These are phyloP conservation scores for Penicillium malachiteum DNA, from an alignment of 495 filamentous ascomycete genomes.

Conservation along the genomic window DNA sequence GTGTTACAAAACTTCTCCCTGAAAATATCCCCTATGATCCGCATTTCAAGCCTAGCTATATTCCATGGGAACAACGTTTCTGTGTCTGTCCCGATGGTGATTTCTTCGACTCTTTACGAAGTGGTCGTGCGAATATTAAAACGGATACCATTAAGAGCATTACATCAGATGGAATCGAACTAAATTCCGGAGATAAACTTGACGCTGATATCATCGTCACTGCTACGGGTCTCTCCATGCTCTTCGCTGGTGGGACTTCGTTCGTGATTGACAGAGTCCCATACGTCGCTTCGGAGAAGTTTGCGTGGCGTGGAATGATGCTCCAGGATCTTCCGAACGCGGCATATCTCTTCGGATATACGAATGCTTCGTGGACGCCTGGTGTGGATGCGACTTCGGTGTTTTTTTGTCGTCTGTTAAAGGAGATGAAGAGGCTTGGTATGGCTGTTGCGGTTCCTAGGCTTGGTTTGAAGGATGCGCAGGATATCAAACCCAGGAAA, in stretches of 20 bases:
- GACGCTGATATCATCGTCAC: conserved; percentile 72
- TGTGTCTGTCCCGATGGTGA: conserved; percentile 70
- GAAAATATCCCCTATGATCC: conserved; percentile 37
- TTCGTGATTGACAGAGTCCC: conserved; percentile 55
- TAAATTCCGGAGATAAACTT: conserved; percentile 55
- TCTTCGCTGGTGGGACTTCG: conserved; percentile 48
- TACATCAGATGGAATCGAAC: conserved; percentile 55
- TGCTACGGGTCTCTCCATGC: conserved; percentile 66
- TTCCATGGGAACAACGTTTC: conserved; percentile 71
- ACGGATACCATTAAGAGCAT: conserved; percentile 67
- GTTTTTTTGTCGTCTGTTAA: conserved; percentile 40
- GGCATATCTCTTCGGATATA: conserved; percentile 55
- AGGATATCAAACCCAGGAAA: not conserved
- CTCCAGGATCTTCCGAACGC: conserved; percentile 59
- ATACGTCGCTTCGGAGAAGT: conserved; percentile 43
- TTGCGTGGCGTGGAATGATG: conserved; percentile 60
- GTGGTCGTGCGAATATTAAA: conserved; percentile 57
- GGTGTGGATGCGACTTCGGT: conserved; percentile 54
- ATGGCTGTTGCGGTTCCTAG: not conserved
- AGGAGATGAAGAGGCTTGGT: not conserved
- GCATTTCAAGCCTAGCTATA: conserved; percentile 70
- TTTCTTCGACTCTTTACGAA: conserved; percentile 63
- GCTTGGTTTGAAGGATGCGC: not conserved
- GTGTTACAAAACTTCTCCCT: conserved; percentile 30
- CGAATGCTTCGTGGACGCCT: conserved; percentile 59